A percentile compares a stretch with the other conserved stretches of the same genome.
Conservation (phyloP, 1,284 basidiomycete species). For the Ceratobasidium sp. region DNA sequence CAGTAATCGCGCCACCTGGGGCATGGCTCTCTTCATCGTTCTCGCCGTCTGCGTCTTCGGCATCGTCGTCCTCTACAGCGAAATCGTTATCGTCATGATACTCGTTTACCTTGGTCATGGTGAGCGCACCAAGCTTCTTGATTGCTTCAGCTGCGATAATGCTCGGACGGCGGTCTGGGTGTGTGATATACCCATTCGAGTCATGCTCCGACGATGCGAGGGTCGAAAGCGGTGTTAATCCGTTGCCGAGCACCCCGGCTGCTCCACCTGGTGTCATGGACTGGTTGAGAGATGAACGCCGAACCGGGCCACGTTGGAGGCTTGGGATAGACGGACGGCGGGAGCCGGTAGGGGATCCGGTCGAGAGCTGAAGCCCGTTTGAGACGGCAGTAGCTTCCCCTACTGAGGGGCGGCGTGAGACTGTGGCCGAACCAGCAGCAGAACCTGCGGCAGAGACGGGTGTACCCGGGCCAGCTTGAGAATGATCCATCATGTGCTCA, state of each 20-base stretch:
- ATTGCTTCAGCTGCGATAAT: conserved; percentile 43
- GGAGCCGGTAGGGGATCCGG: conserved; percentile 19
- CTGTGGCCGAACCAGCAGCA: conserved; percentile 9
- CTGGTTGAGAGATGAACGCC: conserved; percentile 39
- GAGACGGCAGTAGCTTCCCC: conserved; percentile 3
- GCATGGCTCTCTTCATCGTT: conserved; percentile 52
- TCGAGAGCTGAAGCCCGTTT: conserved; percentile 33
- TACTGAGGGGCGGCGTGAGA: conserved; percentile 29
- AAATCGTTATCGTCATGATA: conserved; percentile 47
- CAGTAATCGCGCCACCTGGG: conserved; percentile 49
- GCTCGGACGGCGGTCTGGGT: conserved; percentile 35
- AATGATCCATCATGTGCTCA: conserved; percentile 93
- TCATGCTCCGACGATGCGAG: background rate
- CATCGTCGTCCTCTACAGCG: conserved; percentile 48
- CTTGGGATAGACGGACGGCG: conserved; percentile 20
- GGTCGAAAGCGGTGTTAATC: conserved; percentile 11
- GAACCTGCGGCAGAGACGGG: conserved; percentile 55
- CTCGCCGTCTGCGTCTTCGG: conserved; percentile 51
- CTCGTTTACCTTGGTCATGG: conserved; percentile 43
- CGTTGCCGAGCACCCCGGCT: conserved; percentile 10
- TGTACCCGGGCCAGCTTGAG: conserved; percentile 76
- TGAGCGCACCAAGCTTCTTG: conserved; percentile 41
- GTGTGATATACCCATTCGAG: conserved; percentile 21
- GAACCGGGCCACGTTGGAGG: background rate
- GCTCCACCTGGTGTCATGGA: conserved; percentile 5